A percentile compares a stretch with the other conserved stretches of the same genome.
phyloP scores from a whole-genome alignment of 2,329 filamentous ascomycete genomes.

The Alternaria arborescens region DNA sequence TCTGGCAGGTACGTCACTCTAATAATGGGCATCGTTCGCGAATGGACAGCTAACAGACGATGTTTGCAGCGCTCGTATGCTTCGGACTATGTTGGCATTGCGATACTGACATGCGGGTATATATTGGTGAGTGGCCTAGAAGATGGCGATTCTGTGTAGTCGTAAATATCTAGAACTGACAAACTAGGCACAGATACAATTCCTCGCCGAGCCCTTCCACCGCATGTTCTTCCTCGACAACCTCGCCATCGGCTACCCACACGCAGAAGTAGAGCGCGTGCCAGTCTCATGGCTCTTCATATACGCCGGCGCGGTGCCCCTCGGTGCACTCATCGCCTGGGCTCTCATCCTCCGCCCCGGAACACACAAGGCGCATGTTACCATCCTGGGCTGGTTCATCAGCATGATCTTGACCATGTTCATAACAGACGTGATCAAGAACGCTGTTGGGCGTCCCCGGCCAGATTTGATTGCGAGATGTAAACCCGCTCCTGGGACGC shows the following conservation, averaged over 20 bases:
- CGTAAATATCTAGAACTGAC: slow-evolving; percentile 15
- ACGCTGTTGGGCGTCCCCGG: slow-evolving; percentile 80
- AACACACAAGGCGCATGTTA: slow-evolving; percentile 83
- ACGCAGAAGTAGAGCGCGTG: slow-evolving; percentile 84
- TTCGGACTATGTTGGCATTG: slow-evolving; percentile 84
- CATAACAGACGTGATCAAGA: slow-evolving; percentile 88
- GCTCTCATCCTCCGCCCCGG: slow-evolving; percentile 69
- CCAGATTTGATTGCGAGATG: slow-evolving; percentile 92
- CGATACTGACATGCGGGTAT: slow-evolving; percentile 73
- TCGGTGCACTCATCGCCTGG: slow-evolving; percentile 72
- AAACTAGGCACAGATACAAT: slow-evolving; percentile 62
- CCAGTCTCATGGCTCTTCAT: slow-evolving; percentile 79
- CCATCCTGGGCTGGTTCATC: slow-evolving; percentile 81
- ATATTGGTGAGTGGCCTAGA: slow-evolving; percentile 59
- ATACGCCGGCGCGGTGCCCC: slow-evolving; percentile 78
- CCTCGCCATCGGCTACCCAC: slow-evolving; percentile 82
- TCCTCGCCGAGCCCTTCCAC: slow-evolving; percentile 85
- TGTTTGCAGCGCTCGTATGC: slow-evolving; percentile 76
- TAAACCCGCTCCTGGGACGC: slow-evolving; percentile 70
- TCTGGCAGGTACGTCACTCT: slow-evolving; percentile 55
- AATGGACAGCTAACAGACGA: slow-evolving; percentile 16
- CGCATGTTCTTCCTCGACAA: slow-evolving; percentile 93
- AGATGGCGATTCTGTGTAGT: not conserved
- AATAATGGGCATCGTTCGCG: not conserved
- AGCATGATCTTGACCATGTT: slow-evolving; percentile 77